These are phyloP conservation scores for Penicillium longicatenatum DNA, from an alignment of 495 filamentous ascomycete genomes.

Conservation along the genomic window DNA sequence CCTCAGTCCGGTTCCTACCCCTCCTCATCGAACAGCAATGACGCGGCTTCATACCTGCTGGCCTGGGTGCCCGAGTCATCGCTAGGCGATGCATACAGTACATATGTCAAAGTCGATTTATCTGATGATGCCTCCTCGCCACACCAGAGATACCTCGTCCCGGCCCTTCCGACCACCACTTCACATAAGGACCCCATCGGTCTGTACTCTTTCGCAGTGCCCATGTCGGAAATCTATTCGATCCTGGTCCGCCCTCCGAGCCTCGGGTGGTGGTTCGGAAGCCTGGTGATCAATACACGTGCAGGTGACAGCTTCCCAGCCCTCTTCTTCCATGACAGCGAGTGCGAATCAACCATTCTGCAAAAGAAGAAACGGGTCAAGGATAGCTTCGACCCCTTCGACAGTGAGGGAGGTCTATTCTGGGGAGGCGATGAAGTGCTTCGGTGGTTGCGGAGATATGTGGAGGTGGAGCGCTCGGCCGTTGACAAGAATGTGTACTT, in stretches of 20 bases:
- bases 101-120: slow-evolving; percentile 94
- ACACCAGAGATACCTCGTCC: slow-evolving; percentile 85
- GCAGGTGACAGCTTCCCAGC: slow-evolving; percentile 91
- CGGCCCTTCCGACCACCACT: slow-evolving; percentile 79
- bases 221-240: slow-evolving; percentile 86
- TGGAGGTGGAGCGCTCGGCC: slow-evolving; percentile 74
- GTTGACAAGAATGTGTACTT: slow-evolving; percentile 89
- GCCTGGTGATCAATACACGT: slow-evolving; percentile 85
- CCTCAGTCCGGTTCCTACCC: slow-evolving; percentile 30
- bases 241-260: slow-evolving; percentile 89
- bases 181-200: slow-evolving; percentile 70
- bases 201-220: slow-evolving; percentile 89
- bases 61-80: slow-evolving; percentile 94
- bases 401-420: slow-evolving; percentile 80
- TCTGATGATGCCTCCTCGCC: slow-evolving; percentile 78
- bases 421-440: slow-evolving; percentile 98
- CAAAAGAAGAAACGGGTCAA: slow-evolving; percentile 84
- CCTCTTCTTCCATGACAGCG: slow-evolving; percentile 94
- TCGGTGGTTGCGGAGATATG: slow-evolving; percentile 84
- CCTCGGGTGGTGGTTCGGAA: slow-evolving; percentile 97
- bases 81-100: slow-evolving; percentile 80
- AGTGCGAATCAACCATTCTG: slow-evolving; percentile 93
- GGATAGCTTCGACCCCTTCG: slow-evolving; percentile 89
- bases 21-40: slow-evolving; percentile 50
- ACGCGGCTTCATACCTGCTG: slow-evolving; percentile 72